Evolutionary conservation across 352 stramenopile genomes (phyloP).

Genomic region (Globisporangium nodosum): DNA sequence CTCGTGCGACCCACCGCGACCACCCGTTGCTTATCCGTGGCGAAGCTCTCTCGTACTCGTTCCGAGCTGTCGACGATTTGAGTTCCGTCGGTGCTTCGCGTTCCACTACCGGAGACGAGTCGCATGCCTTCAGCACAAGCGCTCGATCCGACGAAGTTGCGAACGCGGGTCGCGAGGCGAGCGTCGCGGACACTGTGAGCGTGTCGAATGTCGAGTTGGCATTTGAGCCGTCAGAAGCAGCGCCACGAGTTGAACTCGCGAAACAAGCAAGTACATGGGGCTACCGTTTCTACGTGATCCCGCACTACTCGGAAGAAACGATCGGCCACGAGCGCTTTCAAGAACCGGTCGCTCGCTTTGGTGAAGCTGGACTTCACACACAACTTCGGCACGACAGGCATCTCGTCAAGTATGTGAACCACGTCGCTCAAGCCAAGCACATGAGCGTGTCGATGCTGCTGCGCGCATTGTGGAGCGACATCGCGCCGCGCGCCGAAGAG

Average conservation of each 20-base stretch:
- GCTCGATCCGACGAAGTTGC: too few species aligned
- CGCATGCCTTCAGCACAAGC: too few species aligned
- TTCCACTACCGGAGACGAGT: too few species aligned
- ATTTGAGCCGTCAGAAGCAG: background rate
- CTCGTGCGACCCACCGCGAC: conserved; percentile 13
- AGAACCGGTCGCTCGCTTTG: conserved; percentile 22
- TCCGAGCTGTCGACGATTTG: conserved; percentile 7
- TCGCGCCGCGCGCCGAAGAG: conserved; percentile 52
- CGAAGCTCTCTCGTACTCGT: conserved; percentile 27
- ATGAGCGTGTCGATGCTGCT: conserved; percentile 46
- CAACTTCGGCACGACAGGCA: conserved; percentile 50
- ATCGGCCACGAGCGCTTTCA: conserved; percentile 49
- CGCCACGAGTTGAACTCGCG: background rate
- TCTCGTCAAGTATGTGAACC: conserved; percentile 75
- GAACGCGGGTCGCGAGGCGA: too few species aligned
- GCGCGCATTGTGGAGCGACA: conserved; percentile 47
- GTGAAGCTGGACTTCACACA: conserved; percentile 13
- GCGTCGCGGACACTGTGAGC: background rate
- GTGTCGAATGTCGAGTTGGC: background rate
- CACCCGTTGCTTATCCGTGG: conserved; percentile 43
- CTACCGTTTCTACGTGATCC: conserved; percentile 70
- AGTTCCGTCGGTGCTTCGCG: too few species aligned
- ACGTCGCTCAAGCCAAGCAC: conserved; percentile 38
- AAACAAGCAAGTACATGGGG: conserved; percentile 30
- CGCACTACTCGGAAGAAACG: conserved; percentile 48